Evolutionary conservation across 2,329 filamentous ascomycete genomes (phyloP).

Genomic region (Epichloe festucae): DNA sequence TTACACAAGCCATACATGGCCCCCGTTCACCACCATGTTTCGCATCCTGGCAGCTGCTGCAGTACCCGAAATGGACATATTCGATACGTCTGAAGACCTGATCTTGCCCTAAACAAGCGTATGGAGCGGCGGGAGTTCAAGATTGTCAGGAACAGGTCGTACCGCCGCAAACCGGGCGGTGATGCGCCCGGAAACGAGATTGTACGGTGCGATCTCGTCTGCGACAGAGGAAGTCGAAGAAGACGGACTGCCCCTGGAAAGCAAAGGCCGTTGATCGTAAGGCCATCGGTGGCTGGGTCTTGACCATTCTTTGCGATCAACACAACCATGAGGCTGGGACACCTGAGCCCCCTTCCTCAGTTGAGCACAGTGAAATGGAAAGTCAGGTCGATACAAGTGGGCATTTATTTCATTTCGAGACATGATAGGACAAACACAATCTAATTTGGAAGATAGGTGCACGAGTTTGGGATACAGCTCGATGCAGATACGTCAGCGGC

Average conservation of each 20-base stretch:
- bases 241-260: slow-evolving; percentile 33
- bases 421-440: background rate
- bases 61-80: slow-evolving; percentile 24
- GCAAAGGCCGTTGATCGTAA: slow-evolving; percentile 32
- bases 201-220: slow-evolving; percentile 31
- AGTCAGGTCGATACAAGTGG: slow-evolving; percentile 11
- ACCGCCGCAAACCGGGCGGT: slow-evolving; percentile 27
- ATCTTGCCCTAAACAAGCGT: slow-evolving; percentile 26
- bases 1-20: background rate
- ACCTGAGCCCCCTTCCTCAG: slow-evolving; percentile 27
- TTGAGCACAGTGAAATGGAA: slow-evolving; percentile 13
- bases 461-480: slow-evolving; percentile 6
- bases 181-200: slow-evolving; percentile 29
- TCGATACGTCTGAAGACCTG: slow-evolving; percentile 27
- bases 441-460: background rate
- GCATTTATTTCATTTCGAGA: background rate
- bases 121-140: slow-evolving; percentile 32
- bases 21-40: slow-evolving; percentile 22
- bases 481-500: slow-evolving; percentile 25
- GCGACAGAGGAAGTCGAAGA: slow-evolving; percentile 33
- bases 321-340: slow-evolving; percentile 33
- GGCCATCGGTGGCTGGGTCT: slow-evolving; percentile 29
- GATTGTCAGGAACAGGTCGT: slow-evolving; percentile 31
- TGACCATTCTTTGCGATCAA: slow-evolving; percentile 30
- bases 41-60: slow-evolving; percentile 28